phyloP scores from a whole-genome alignment of 1,284 basidiomycete species.

The Ganoderma meredithae region DNA sequence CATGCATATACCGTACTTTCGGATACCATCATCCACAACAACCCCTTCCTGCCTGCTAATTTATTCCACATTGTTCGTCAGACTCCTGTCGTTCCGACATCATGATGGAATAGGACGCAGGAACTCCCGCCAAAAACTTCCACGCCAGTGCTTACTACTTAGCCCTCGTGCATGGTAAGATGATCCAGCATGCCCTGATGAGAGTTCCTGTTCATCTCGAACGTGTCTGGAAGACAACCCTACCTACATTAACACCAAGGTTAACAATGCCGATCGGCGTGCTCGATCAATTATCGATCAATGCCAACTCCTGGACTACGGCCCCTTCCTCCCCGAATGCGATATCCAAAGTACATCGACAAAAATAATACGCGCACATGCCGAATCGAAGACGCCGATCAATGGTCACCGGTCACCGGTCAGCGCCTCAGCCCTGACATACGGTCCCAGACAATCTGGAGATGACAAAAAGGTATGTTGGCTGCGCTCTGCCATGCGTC shows the following conservation, averaged over 20 bases:
- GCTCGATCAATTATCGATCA: not conserved
- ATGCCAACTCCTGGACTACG: not conserved
- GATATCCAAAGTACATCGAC: not conserved
- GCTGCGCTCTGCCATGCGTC: not conserved
- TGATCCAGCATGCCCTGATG: not conserved
- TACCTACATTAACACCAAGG: not conserved
- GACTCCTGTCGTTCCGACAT: conserved; percentile 8
- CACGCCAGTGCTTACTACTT: not conserved
- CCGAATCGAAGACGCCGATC: not conserved
- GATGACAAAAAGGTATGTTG: not conserved
- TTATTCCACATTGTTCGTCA: conserved; percentile 12
- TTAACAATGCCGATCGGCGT: not conserved
- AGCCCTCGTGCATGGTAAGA: not conserved
- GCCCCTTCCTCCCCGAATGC: not conserved
- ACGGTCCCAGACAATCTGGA: not conserved
- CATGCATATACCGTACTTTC: conserved; percentile 20
- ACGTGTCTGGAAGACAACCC: conserved; percentile 3
- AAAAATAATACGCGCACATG: not conserved
- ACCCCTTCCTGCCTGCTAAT: conserved; percentile 16
- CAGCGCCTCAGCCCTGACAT: not conserved
- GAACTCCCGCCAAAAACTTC: not conserved
- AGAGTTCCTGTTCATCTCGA: not conserved
- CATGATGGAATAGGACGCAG: not conserved
- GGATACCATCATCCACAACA: conserved; percentile 13
- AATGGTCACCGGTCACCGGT: not conserved